These are phyloP conservation scores for Ceratocystis harringtonii DNA, from an alignment of 2,329 filamentous ascomycete species.

Conservation along the genomic window DNA sequence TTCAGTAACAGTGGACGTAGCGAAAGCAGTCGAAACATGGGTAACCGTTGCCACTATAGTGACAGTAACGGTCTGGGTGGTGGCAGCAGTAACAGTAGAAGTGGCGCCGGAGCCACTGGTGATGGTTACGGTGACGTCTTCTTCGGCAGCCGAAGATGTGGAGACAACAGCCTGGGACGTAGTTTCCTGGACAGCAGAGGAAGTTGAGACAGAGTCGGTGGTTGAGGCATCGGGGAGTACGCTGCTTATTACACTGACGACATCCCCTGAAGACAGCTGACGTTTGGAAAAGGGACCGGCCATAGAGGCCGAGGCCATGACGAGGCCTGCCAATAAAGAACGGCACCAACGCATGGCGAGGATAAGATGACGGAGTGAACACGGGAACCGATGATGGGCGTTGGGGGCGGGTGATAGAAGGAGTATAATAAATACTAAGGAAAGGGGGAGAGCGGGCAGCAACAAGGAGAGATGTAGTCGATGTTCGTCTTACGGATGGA, in stretches of 20 bases:
- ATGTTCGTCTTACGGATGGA: not conserved
- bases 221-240: not conserved
- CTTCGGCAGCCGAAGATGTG: not conserved
- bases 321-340: constrained; percentile 12
- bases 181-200: not conserved
- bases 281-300: constrained; percentile 12
- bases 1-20: constrained; percentile 27
- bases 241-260: not conserved
- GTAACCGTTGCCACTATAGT: constrained; percentile 24
- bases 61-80: constrained; percentile 23
- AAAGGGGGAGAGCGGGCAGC: not conserved
- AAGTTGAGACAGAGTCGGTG: not conserved
- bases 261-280: not conserved
- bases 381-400: not conserved
- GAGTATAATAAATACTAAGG: not conserved
- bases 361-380: not conserved
- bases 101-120: constrained; percentile 7
- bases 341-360: constrained; percentile 14
- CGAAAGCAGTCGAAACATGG: constrained; percentile 25
- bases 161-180: constrained; percentile 3
- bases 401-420: not conserved
- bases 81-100: constrained; percentile 18
- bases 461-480: not conserved
- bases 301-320: constrained; percentile 4
- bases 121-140: constrained; percentile 18